Evolutionary conservation across 345 rosid species (phyloP), one percentile per base, ranked within the genome.

Genomic region (Lepidium aucheri): DNA sequence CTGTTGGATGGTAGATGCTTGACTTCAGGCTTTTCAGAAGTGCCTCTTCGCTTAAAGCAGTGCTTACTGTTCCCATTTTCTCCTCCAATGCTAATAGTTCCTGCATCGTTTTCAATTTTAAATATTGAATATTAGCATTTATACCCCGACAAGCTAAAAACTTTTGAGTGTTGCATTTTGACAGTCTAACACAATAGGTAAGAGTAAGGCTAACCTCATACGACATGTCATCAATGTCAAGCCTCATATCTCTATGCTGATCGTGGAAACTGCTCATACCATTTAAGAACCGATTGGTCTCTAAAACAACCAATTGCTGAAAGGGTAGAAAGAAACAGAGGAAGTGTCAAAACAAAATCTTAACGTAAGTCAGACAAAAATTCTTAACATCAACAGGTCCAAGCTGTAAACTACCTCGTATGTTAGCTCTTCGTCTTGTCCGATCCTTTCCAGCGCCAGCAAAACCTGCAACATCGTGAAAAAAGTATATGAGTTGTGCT

Each of bases 171-270:
- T 34, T 14, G 30, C 22, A 17, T 28, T 57, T 16, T 44, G n/a
- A 56, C 64, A 5, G 4, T 45, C 15, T 26, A 42, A 63, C 22
- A 39, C 55, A 39, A 30, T 3, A 34, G 18, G 35, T 6, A 43
- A 20, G 60, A 73, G 85, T 71, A 45, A 28, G 32, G 1, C 11
- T 1, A 38, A 89, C 99, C 97, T 95, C 96, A 46, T 94, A 94
- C 9, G 99, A 88, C 99, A 91, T 91, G 78, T 84, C 76, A 73
- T 94, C 99, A 55, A 94, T 94, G 78, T 94, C 99, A 70, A 90
- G 84, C 81, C 99, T 85, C 99, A 94, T 84, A 13, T 87, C 97
- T 70, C 96, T 83, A 63, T 94, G 96, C 74, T 80, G 97, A 63
- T 94, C 97, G 30, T 84, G 79, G 72, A 90, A 79, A 70, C 74